Percentiles rank a stretch among this genome's conserved stretches.
phyloP scores from a whole-genome alignment of 2,329 filamentous ascomycete species.

The Penicillium sp. region DNA sequence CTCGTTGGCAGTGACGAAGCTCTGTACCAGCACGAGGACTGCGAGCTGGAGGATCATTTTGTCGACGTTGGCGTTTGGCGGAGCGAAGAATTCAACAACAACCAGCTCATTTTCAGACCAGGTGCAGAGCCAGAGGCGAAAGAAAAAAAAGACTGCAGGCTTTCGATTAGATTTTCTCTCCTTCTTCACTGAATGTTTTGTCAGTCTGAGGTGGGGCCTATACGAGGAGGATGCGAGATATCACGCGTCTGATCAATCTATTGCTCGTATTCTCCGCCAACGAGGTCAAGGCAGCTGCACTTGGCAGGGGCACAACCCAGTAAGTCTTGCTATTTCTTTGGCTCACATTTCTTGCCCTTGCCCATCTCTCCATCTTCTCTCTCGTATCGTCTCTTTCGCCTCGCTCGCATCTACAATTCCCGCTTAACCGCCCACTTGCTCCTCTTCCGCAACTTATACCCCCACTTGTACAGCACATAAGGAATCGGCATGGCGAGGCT shows the following conservation, averaged over 20 bases:
- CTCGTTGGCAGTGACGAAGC: neutral
- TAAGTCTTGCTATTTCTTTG: neutral
- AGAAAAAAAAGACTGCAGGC: neutral
- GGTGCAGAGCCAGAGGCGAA: neutral
- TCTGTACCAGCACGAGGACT: neutral
- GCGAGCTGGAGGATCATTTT: neutral
- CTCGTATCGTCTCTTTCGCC: too few relatives aligned
- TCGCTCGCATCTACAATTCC: neutral
- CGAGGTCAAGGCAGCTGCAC: neutral
- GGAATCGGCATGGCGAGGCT: constrained; percentile 2
- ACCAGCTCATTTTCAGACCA: neutral
- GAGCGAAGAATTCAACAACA: neutral
- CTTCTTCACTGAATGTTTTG: neutral
- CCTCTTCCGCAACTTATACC: neutral
- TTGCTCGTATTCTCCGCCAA: neutral
- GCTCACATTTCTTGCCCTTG: neutral
- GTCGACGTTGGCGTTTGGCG: neutral
- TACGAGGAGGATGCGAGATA: neutral
- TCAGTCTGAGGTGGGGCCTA: neutral
- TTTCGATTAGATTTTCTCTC: neutral
- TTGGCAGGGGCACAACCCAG: neutral
- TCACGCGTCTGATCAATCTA: neutral
- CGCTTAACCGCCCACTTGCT: constrained; percentile 2
- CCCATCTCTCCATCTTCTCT: too few relatives aligned
- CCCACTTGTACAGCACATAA: neutral